Base-by-base conservation (phyloP, 805 yeast genomes). In the Schwanniomyces sp. region DNA sequence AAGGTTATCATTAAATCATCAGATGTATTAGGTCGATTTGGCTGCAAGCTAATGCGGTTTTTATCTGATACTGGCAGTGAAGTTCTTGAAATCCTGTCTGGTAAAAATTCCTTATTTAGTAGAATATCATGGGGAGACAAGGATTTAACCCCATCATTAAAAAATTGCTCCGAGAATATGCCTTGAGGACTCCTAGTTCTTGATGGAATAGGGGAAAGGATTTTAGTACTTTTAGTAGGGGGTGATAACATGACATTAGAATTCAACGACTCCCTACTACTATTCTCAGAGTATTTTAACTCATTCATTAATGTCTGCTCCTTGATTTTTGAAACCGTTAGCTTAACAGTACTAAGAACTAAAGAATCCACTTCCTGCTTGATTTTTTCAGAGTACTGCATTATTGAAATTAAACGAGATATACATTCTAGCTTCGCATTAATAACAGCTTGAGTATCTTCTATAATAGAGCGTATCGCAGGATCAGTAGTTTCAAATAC, bases 301-400 rank as follows among this genome's bases (percentile, higher is more conserved):
- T 54, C 60, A 30, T 54, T 50, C 3, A 48, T 25, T 34, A 52
- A 34, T 8, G 67, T 64, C 46, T 66, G 67, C 39, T 68, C 81
- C 45, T 71, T 70, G 10, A 80, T 84, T 54, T 76, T 80, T 32
- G 68, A 64, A 2, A 90, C 76, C 0, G 94, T 85, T 30, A 82
- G 82, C 21, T 76, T 69, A 3, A 91, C 88, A 1, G 85, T 73
- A 32, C 72, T 66, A 25, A 87, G 65, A 2, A 91, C 91, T 58
- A 83, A 69, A 17, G 67, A 75, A 59, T 90, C 94, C 3, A 90
- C 87, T 63, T 91, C 96, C 44, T 77, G 80, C 45, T 88, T 86
- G 43, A 91, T 82, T 56, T 82, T 85, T 52, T 86, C 86, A 17
- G 88, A 83, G 62, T 86, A 90, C 46, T 85, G 81, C 50, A 88